These are phyloP conservation scores for Barbarea vulgaris DNA, from an alignment of 345 rosid species.

Conservation along the genomic window DNA sequence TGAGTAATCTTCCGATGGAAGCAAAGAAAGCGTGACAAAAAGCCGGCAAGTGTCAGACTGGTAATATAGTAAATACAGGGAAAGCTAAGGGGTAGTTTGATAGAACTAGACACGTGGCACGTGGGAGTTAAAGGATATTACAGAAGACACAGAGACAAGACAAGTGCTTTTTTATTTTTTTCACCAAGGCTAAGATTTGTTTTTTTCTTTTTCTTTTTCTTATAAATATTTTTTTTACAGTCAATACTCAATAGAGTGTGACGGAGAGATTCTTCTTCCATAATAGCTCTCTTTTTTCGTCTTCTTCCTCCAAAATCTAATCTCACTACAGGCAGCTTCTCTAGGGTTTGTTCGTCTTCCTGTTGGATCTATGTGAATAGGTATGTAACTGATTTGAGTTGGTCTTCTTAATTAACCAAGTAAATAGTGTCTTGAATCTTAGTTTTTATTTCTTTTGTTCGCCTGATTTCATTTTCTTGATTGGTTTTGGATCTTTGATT, in stretches of 20 bases:
- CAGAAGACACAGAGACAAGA: slow-evolving; percentile 16
- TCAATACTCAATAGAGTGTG: slow-evolving; percentile 39
- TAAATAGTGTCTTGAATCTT: not conserved
- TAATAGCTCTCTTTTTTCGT: slow-evolving; percentile 21
- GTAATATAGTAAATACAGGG: slow-evolving; percentile 17
- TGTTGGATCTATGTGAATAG: slow-evolving; percentile 35
- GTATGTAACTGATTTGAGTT: slow-evolving; percentile 21
- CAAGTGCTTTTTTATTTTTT: not conserved
- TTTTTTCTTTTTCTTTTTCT: not conserved
- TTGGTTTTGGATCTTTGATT: slow-evolving; percentile 21
- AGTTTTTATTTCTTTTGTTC: not conserved
- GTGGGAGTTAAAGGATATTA: slow-evolving; percentile 20
- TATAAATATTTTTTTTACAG: slow-evolving; percentile 13
- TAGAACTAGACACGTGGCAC: slow-evolving; percentile 30
- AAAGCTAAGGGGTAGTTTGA: not conserved
- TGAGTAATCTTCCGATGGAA: slow-evolving; percentile 35
- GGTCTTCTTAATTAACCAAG: not conserved
- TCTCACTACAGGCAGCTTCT: slow-evolving; percentile 20
- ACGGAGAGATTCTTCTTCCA: slow-evolving; percentile 39
- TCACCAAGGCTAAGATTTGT: not conserved
- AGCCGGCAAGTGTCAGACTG: slow-evolving; percentile 41
- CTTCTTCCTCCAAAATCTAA: slow-evolving; percentile 31
- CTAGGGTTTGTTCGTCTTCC: slow-evolving; percentile 20
- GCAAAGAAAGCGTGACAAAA: slow-evolving; percentile 41
- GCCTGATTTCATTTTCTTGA: slow-evolving; percentile 3